These are phyloP conservation scores for Penicillium sp. DNA, from an alignment of 2,329 filamentous ascomycete species.

Conservation along the genomic window DNA sequence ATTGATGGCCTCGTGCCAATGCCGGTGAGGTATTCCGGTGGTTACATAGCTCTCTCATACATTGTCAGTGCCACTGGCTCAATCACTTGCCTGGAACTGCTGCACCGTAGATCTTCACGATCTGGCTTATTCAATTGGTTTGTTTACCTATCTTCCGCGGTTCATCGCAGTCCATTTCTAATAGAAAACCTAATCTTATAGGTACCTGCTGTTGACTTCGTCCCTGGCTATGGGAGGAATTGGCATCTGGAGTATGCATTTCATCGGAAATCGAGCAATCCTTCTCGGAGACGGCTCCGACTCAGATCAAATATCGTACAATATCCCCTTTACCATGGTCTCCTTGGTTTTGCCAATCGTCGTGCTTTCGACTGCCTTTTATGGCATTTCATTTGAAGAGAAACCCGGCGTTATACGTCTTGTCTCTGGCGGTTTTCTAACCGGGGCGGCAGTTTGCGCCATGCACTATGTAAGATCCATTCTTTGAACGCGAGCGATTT, in stretches of 20 bases:
- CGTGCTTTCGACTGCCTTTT: constrained; percentile 69
- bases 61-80: constrained; percentile 71
- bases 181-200: constrained; percentile 24
- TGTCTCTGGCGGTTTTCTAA: constrained; percentile 61
- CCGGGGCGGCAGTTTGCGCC: constrained; percentile 71
- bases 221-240: constrained; percentile 70
- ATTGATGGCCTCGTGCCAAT: constrained; percentile 9
- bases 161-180: not conserved
- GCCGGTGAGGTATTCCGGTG: constrained; percentile 22
- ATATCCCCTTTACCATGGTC: constrained; percentile 64
- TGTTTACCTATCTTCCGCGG: constrained; percentile 18
- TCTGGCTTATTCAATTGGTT: constrained; percentile 68
- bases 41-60: constrained; percentile 66
- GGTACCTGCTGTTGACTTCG: constrained; percentile 60
- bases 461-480: constrained; percentile 64
- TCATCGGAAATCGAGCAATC: constrained; percentile 54
- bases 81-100: constrained; percentile 73
- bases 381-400: constrained; percentile 61
- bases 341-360: constrained; percentile 78
- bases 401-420: constrained; percentile 57
- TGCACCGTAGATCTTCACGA: constrained; percentile 69
- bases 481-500: not conserved
- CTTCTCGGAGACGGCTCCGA: constrained; percentile 60
- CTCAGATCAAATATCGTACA: constrained; percentile 70
- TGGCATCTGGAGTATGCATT: constrained; percentile 76